phyloP scores from a whole-genome alignment of 345 rosid genomes.

The Rhizophora mangle region DNA sequence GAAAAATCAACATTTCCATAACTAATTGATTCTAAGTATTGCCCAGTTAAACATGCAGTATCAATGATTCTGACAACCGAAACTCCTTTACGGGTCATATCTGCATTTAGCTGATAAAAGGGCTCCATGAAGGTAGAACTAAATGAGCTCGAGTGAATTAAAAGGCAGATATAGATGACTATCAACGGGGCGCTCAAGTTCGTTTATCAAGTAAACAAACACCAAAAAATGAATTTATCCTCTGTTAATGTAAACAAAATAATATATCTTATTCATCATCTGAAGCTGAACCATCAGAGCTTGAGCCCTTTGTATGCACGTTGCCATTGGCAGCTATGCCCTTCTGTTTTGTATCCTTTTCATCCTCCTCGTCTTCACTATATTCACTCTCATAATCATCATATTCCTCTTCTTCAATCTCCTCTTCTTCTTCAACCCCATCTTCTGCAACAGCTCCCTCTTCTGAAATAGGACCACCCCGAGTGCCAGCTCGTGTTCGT shows the following conservation, averaged over 20 bases:
- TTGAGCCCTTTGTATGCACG: slow-evolving; percentile 42
- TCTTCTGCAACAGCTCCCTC: slow-evolving; percentile 76
- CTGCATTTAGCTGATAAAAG: not conserved
- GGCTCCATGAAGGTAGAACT: not conserved
- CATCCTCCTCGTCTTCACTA: slow-evolving; percentile 86
- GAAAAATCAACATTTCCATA: too few relatives aligned
- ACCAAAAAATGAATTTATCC: not conserved
- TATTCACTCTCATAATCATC: slow-evolving; percentile 94
- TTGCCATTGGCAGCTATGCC: slow-evolving; percentile 51
- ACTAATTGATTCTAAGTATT: not conserved
- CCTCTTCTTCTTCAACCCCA: slow-evolving; percentile 91
- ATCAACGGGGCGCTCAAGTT: not conserved
- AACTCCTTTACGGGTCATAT: not conserved
- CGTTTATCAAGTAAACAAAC: not conserved
- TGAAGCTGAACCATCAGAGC: slow-evolving; percentile 67
- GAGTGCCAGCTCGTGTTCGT: slow-evolving; percentile 79
- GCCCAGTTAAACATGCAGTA: not conserved
- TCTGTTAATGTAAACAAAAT: slow-evolving; percentile 19
- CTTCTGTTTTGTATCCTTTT: slow-evolving; percentile 60
- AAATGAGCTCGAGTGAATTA: not conserved
- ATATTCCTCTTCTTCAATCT: slow-evolving; percentile 79
- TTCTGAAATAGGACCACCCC: slow-evolving; percentile 55
- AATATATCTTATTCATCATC: slow-evolving; percentile 56
- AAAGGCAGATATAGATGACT: not conserved
- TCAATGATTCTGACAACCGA: not conserved